Evolutionary conservation across 441 rosid genomes (phyloP), one percentile per base, ranked within the genome.

Genomic region (Omphalea diandra): DNA sequence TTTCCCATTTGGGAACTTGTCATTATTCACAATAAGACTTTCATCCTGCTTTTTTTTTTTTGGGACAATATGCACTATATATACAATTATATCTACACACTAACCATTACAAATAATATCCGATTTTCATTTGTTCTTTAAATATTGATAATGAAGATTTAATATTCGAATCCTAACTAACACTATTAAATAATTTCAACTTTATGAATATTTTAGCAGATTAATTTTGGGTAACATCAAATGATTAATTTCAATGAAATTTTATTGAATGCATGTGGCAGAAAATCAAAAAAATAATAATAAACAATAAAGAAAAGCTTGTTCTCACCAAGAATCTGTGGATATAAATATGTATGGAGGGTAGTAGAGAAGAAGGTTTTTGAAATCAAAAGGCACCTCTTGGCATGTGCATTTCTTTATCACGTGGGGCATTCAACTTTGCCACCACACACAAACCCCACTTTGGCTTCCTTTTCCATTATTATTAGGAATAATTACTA

Each of bases 371-470:
- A n/a, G 57, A 35, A 26, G 55, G 22, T 26, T 14, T 26, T 31
- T 36, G 67, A 26, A 47, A 60, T 33, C 8, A 76, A 58, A 62
- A 65, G 79, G 80, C 68, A 73, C 52, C 68, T 7, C n/a, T 55
- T 11, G 49, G 40, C 84, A 82, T 82, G 86, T 76, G 84, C 78
- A 62, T 77, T 27, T 20, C 69, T 73, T 77, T 79, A 69, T 81
- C 86, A 79, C 75, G 56, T 82, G 83, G 83, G 72, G 29, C 78
- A 53, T 49, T 35, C 69, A 33, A 60, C 76, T 71, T 77, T 74
- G 73, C 79, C 80, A 79, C 79, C 82, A 40, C 81, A 72, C 54
- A 3, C 56, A n/a, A 52, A 46, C 76, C 84, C 84, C 78, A 75
- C 83, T 66, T 32, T 58, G 49, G 33, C 52, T 53, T 38, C 20